These are phyloP conservation scores for Hyaloscypha variabilis DNA, from an alignment of 495 filamentous ascomycete species.

Conservation along the genomic window DNA sequence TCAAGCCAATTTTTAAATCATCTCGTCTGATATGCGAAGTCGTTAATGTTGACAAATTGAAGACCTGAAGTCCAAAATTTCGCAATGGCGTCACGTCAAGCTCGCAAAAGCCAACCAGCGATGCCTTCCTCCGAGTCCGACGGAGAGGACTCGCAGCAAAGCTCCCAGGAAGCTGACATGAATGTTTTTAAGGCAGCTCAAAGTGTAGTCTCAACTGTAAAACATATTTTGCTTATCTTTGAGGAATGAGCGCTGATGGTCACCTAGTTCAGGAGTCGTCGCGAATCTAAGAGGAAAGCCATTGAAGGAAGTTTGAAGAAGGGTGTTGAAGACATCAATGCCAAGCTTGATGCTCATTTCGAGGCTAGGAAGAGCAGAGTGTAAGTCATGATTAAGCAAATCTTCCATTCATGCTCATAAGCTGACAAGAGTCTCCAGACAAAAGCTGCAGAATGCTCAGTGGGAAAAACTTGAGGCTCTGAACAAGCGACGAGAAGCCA, in stretches of 20 bases:
- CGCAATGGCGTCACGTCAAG: conserved; percentile 24
- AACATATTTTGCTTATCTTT: not conserved
- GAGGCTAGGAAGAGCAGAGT: conserved; percentile 23
- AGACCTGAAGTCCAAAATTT: not conserved
- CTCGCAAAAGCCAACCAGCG: conserved; percentile 11
- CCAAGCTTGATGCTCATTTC: conserved; percentile 22
- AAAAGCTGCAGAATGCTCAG: conserved; percentile 22
- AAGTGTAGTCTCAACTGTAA: conserved; percentile 21
- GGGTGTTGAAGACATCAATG: conserved; percentile 26
- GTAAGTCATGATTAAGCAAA: conserved; percentile 19
- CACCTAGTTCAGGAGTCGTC: conserved; percentile 32
- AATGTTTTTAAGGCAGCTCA: conserved; percentile 25
- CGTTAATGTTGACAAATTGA: not conserved
- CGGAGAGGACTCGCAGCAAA: conserved; percentile 16
- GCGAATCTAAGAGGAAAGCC: conserved; percentile 28
- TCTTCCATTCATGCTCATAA: not conserved
- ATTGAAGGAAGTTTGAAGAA: conserved; percentile 32
- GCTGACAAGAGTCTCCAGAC: not conserved
- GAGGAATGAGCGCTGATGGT: not conserved
- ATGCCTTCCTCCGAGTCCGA: conserved; percentile 17
- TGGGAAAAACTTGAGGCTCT: conserved; percentile 26
- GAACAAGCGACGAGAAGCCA: conserved; percentile 23
- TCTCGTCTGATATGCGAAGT: no score
- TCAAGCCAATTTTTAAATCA: not conserved
- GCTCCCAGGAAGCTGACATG: conserved; percentile 19